Evolutionary conservation across 1,139 yeast genomes (phyloP).

Genomic region (Geotrichum europaeum): DNA sequence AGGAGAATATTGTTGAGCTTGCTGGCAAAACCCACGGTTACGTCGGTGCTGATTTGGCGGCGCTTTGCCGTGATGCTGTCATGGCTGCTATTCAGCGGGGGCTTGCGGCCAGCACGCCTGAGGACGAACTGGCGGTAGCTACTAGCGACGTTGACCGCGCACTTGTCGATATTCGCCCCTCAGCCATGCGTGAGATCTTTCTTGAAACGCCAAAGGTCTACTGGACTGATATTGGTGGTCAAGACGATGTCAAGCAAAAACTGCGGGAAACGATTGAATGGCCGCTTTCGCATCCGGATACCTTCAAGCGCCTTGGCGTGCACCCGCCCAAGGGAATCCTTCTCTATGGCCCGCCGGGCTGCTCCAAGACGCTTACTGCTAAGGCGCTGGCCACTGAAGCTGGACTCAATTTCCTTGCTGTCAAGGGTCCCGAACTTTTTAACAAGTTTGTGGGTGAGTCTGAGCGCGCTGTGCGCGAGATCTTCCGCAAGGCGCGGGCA

Average conservation of each 20-base stretch:
- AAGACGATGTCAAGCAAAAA: constrained; percentile 69
- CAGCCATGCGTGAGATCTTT: constrained; percentile 94
- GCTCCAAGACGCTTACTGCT: constrained; percentile 90
- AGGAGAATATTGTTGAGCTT: constrained; percentile 48
- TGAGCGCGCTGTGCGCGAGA: constrained; percentile 81
- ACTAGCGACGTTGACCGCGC: constrained; percentile 59
- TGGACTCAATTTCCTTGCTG: constrained; percentile 85
- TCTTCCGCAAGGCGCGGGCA: constrained; percentile 85
- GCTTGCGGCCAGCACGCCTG: constrained; percentile 35
- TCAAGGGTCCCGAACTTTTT: constrained; percentile 92
- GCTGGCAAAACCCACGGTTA: constrained; percentile 90
- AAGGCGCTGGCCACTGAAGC: constrained; percentile 94
- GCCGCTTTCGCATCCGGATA: constrained; percentile 77
- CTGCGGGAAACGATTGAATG: constrained; percentile 85
- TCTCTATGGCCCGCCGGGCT: constrained; percentile 94
- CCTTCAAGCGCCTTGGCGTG: constrained; percentile 72
- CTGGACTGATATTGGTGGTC: constrained; percentile 97
- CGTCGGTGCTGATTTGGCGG: constrained; percentile 92
- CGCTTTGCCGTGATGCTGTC: constrained; percentile 82
- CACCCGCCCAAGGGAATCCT: constrained; percentile 88
- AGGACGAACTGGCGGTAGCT: constrained; percentile 38
- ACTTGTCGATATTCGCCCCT: constrained; percentile 73
- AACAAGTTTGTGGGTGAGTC: constrained; percentile 94
- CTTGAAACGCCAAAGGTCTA: constrained; percentile 89
- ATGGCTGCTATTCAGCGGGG: constrained; percentile 73